Evolutionary conservation across 2,329 filamentous ascomycete genomes (phyloP), one percentile per base, ranked within the genome.

Genomic region (Colletotrichum sp.): DNA sequence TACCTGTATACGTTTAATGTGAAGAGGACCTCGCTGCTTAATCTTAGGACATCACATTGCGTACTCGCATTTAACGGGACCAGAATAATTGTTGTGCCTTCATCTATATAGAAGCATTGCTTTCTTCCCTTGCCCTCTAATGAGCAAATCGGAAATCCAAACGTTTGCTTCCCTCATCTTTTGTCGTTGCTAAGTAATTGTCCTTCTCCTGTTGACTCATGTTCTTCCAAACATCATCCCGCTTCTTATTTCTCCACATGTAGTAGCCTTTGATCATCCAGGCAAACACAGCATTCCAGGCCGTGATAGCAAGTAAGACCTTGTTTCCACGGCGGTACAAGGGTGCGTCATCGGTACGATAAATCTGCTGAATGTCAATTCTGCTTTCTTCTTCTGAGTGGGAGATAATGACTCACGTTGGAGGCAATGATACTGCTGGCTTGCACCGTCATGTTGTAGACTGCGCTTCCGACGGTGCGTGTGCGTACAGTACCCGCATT

Each of bases 401-500:
- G 57, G 4, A 0, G 16, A 28, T 0, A 13, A 1, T n/a, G 0
- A 74, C 81, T 75, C 44, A 83, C 81, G 28, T 88, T 88, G 6
- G 85, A 85, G 0, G 84, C 81, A 34, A 87, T 84, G 65, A 89
- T 88, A 63, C 82, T 85, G 28, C 84, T 83, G 0, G 85, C 83
- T 73, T 89, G 88, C 0, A 89, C 86, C 21, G 84, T 84, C 87
- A 89, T 89, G 79, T 93, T 93, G 84, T 93, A 93, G 10, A 92
- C 77, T 0, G 91, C 92, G 0, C 89, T 88, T 1, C 90, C 89
- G 13, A 94, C 90, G 1, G 92, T 91, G 4, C 92, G 85, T 0
- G 92, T 93, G 3, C 91, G 87, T 2, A 94, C 92, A 3, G 89
- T 88, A 32, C 91, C 91, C 1, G 91, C 89, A 79, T 93, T 94